Evolutionary conservation across 495 filamentous ascomycete species (phyloP).

Genomic region (Penicillium odoratum): DNA sequence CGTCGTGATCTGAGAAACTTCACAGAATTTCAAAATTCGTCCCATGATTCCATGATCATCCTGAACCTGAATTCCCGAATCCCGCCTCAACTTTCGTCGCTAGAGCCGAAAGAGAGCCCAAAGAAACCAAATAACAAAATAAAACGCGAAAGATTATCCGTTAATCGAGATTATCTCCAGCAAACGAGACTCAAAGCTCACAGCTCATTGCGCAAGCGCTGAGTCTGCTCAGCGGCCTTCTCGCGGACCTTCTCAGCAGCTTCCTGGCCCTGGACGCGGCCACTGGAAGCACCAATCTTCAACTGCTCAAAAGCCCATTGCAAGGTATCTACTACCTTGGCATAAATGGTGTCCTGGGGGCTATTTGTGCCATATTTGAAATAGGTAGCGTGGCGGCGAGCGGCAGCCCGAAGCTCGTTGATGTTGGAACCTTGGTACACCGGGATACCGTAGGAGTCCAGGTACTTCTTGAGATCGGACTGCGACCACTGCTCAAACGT

Average conservation of each 20-base stretch:
- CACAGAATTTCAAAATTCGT: neutral
- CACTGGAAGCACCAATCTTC: slow-evolving; percentile 61
- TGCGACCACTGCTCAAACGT: slow-evolving; percentile 82
- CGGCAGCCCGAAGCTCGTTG: slow-evolving; percentile 65
- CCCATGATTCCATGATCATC: neutral
- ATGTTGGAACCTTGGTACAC: slow-evolving; percentile 67
- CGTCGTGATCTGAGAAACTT: too few species aligned
- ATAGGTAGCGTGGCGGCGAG: slow-evolving; percentile 70
- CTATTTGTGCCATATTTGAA: slow-evolving; percentile 74
- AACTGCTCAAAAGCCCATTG: slow-evolving; percentile 64
- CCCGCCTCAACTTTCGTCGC: neutral
- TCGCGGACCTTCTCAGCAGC: slow-evolving; percentile 47
- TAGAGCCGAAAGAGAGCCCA: neutral
- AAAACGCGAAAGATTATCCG: too few species aligned
- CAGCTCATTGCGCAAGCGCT: slow-evolving; percentile 36
- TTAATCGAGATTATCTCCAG: too few species aligned
- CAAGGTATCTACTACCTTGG: slow-evolving; percentile 57
- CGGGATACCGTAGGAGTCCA: slow-evolving; percentile 77
- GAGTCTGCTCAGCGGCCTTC: slow-evolving; percentile 31
- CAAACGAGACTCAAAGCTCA: slow-evolving; percentile 10
- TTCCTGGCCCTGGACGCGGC: slow-evolving; percentile 57
- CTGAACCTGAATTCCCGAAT: neutral
- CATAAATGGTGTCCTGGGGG: slow-evolving; percentile 64
- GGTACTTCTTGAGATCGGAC: slow-evolving; percentile 76
- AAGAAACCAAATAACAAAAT: too few species aligned